Evolutionary conservation across 108 stramenopile species (phyloP), one percentile per base, ranked within the genome.

Genomic region (Nitzschia inconspicua): DNA sequence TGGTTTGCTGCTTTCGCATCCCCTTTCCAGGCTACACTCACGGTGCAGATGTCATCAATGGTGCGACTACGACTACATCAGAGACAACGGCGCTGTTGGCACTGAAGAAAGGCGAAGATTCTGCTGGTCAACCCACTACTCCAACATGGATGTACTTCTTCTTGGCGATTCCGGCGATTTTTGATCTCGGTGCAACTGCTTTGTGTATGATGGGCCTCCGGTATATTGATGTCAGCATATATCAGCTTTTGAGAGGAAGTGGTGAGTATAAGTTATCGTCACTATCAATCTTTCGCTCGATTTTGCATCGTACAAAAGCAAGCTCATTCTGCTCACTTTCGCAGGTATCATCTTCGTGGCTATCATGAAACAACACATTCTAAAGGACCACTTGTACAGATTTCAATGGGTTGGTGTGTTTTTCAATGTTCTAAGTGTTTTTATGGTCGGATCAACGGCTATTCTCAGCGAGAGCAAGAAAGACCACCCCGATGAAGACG

Each of bases 171-270:
- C 94, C 94, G 2, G 64, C 85, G 7, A 36, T 95, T 14, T 91
- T 95, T 64, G 94, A 95, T 63, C 57, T 93, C 27, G 82, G 47
- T 14, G 94, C 94, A 10, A 95, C 89, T 20, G 86, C 85, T n/a
- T 76, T 95, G 2, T 89, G 89, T 63, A 95, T 93, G 94, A 85
- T 91, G 80, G 94, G 94, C 47, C 58, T 95, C 41, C 79, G 70
- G 26, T 83, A 91, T 52, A 68, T 95, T 28, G 81, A 86, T 64
- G 94, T 93, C 3, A 85, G 84, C 51, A 84, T 89, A 13, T 95
- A 91, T 59, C 91, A 93, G 64, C 72, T 95, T 73, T 70, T 95
- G 7, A 76, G 91, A 9, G 94, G 94, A 73, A 79, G 79, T 18
- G 89, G 53, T 54, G 19, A 54, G 53, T 54, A 39, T 0, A 39